These are phyloP conservation scores for Coniochaeta ligniaria DNA, from an alignment of 2,329 filamentous ascomycete genomes.

Conservation along the genomic window DNA sequence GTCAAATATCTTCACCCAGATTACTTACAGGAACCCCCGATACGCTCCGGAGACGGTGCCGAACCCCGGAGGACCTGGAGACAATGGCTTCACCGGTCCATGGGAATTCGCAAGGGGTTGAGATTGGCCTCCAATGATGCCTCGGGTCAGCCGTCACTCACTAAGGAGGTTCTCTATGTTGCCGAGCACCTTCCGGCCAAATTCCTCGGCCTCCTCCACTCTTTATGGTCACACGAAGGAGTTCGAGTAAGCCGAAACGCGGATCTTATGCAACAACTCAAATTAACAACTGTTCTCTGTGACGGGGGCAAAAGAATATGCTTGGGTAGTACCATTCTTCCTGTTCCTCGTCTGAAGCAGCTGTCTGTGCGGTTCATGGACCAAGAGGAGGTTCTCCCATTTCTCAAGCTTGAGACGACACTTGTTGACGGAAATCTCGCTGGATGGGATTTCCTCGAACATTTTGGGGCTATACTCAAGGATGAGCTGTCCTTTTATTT, in stretches of 20 bases:
- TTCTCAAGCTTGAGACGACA: background rate
- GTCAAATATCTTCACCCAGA: constrained; percentile 6
- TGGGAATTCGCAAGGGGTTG: background rate
- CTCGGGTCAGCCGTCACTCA: background rate
- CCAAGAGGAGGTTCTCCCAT: background rate
- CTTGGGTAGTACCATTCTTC: background rate
- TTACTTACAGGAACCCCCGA: constrained; percentile 8
- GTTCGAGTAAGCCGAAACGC: background rate
- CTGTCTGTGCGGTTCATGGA: background rate
- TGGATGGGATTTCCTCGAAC: background rate
- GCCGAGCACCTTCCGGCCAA: background rate
- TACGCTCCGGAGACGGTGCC: background rate
- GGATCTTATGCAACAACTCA: background rate
- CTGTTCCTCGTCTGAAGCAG: background rate
- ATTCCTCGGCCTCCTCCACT: background rate
- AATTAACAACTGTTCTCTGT: background rate
- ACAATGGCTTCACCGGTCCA: background rate
- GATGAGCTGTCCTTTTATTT: background rate
- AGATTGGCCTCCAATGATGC: background rate
- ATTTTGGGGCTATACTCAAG: background rate
- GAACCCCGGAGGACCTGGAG: background rate
- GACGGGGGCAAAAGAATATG: background rate
- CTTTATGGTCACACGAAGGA: background rate
- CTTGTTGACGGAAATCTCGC: background rate
- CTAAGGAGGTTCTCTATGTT: constrained; percentile 8